Evolutionary conservation across 2,329 filamentous ascomycete genomes (phyloP).

Genomic region (Scolecobasidium constrictum): DNA sequence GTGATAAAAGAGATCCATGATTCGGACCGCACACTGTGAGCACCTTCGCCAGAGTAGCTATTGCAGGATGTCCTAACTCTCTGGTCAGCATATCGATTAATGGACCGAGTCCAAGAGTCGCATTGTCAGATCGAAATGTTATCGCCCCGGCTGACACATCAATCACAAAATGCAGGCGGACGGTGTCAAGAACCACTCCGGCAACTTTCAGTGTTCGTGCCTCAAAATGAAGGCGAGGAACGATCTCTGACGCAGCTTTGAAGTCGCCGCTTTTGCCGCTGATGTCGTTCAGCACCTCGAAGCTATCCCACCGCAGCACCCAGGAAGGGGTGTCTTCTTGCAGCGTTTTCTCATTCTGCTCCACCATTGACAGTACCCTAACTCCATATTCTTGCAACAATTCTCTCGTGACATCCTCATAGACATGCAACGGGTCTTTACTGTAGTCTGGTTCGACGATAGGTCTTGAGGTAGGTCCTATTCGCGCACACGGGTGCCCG

Average conservation of each 20-base stretch:
- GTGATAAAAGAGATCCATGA: too few relatives aligned
- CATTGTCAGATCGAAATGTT: too few relatives aligned
- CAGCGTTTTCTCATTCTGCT: background rate
- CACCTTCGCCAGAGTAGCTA: background rate
- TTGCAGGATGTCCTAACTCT: too few relatives aligned
- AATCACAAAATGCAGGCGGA: too few relatives aligned
- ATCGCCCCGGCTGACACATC: too few relatives aligned
- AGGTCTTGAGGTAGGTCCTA: too few relatives aligned
- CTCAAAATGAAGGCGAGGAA: background rate
- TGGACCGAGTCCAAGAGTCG: too few relatives aligned
- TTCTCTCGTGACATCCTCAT: background rate
- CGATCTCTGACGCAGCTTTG: background rate
- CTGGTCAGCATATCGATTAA: too few relatives aligned
- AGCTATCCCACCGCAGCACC: background rate
- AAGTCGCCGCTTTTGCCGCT: background rate
- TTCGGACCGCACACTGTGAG: background rate
- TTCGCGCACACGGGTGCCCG: background rate
- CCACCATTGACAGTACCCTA: background rate
- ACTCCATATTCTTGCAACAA: background rate
- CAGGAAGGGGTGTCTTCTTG: background rate
- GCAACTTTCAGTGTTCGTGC: background rate
- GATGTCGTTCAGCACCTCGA: background rate
- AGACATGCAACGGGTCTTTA: background rate
- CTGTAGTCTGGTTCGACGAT: background rate
- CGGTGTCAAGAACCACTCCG: too few relatives aligned